phyloP scores from a whole-genome alignment of 192 early-diverging fungal genomes.

The Gamsiella multidivaricata region DNA sequence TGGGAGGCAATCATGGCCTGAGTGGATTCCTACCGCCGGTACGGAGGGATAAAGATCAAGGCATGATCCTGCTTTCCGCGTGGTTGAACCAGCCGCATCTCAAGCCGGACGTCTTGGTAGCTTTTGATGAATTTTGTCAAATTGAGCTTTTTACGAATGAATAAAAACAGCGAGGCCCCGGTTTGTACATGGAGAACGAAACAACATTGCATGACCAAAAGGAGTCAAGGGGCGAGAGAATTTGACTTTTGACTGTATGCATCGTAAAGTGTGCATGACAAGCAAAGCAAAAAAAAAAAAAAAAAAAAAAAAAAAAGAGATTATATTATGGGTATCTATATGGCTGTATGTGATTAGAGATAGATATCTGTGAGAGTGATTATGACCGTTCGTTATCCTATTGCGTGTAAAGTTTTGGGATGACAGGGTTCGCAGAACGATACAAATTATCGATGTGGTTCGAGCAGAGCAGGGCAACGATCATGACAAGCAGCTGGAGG shows the following conservation, averaged over 20 bases:
- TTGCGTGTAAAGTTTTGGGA: slow-evolving; percentile 34
- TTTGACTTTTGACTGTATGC: not conserved
- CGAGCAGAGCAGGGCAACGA: slow-evolving; percentile 57
- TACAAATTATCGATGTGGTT: slow-evolving; percentile 60
- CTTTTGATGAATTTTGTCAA: slow-evolving; percentile 57
- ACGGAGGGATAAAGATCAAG: slow-evolving; percentile 46
- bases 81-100: slow-evolving; percentile 59
- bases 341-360: too few relatives aligned
- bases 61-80: slow-evolving; percentile 56
- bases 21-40: slow-evolving; percentile 10
- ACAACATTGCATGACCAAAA: too few relatives aligned
- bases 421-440: slow-evolving; percentile 32
- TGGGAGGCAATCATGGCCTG: not conserved
- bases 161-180: not conserved
- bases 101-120: slow-evolving; percentile 15
- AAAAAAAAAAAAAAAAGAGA: too few relatives aligned
- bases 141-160: slow-evolving; percentile 43
- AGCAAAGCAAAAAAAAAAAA: too few relatives aligned
- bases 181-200: too few relatives aligned
- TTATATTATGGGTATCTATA: too few relatives aligned
- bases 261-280: not conserved
- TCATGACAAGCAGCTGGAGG: slow-evolving; percentile 54
- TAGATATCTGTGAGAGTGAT: too few relatives aligned
- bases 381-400: not conserved
- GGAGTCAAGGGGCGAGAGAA: too few relatives aligned